Conservation (phyloP, 1,284 basidiomycete species). For the Sphaerobolus stellatus region DNA sequence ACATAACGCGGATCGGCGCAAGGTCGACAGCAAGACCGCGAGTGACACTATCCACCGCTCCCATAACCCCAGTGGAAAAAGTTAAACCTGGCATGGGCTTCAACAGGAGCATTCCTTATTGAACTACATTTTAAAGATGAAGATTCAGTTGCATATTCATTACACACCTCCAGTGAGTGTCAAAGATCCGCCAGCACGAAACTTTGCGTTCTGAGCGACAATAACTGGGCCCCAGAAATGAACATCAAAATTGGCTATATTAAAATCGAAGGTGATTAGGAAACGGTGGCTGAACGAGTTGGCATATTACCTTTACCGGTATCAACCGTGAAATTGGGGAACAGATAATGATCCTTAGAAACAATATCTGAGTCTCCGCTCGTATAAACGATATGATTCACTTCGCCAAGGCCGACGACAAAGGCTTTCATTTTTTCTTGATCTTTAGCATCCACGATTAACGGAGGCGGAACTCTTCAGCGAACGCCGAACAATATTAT, state of each 20-base stretch:
- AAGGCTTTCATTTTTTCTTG: slow-evolving; percentile 1
- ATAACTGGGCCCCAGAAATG: slow-evolving; percentile 22
- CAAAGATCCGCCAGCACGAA: slow-evolving; percentile 17
- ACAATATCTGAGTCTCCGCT: slow-evolving; percentile 9
- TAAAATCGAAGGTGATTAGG: background rate
- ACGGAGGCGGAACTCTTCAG: too few relatives aligned
- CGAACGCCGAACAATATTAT: too few relatives aligned
- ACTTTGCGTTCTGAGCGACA: slow-evolving; percentile 18
- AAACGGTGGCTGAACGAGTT: background rate
- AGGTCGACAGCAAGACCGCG: slow-evolving; percentile 23
- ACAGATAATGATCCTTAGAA: slow-evolving; percentile 8
- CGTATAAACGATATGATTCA: slow-evolving; percentile 15
- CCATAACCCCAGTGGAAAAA: slow-evolving; percentile 17
- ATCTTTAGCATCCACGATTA: slow-evolving; percentile 9
- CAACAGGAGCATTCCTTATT: slow-evolving; percentile 11
- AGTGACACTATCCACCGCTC: slow-evolving; percentile 20
- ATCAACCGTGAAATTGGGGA: slow-evolving; percentile 1
- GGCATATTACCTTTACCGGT: background rate
- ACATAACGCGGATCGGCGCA: slow-evolving; percentile 21
- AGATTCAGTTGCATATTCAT: background rate
- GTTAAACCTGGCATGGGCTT: slow-evolving; percentile 18
- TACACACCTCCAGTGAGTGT: slow-evolving; percentile 18
- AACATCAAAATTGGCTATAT: slow-evolving; percentile 17
- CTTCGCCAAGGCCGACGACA: slow-evolving; percentile 10
- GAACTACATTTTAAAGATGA: background rate